Evolutionary conservation across 495 filamentous ascomycete species (phyloP), one percentile per base, ranked within the genome.

Genomic region (Talaromyces nanjingensis): DNA sequence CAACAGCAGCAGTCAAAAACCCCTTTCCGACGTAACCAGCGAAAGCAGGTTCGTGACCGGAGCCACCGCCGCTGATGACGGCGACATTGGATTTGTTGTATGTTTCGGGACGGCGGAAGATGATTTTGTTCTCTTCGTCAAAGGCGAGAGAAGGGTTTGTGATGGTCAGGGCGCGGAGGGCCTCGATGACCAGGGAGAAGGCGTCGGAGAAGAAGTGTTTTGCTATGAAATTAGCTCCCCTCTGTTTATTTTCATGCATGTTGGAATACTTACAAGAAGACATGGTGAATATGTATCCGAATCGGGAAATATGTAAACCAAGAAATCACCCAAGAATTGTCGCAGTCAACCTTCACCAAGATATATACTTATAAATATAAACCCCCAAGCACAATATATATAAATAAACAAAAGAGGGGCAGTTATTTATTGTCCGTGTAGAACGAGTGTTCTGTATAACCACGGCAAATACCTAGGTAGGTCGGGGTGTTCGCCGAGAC

Each of bases 131-230:
- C 42, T 83, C 76, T 54, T 72, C 69, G 72, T 98, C 94, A 67
- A 93, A 82, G 47, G 89, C 87, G 18, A 96, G 78, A 64, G 88
- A 87, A 7, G 94, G 94, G 75, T 98, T 98, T 55, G 89, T 91
- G 59, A 91, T 76, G 22, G 92, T 91, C 37, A 91, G 77, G 58
- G 90, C 86, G 65, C 87, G 81, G 24, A 98, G 86, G 18, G 92
- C 89, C 14, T 86, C 81, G 66, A 86, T 81, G 68, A 98, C 91
- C 62, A 97, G 84, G 66, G 89, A 81, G 62, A 82, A 85, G 25
- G 94, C 89, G 74, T 96, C 90, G 69, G 90, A 86, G 80, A 97
- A 86, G 82, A 97, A 98, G 78, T 98, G 94, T 77, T 96, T 96
- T 67, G 87, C 78, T 81, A 5, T 3, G 63, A 37, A 53, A 47